phyloP scores from a whole-genome alignment of 768 basidiomycete genomes.

The Boletus vermiculosoides region DNA sequence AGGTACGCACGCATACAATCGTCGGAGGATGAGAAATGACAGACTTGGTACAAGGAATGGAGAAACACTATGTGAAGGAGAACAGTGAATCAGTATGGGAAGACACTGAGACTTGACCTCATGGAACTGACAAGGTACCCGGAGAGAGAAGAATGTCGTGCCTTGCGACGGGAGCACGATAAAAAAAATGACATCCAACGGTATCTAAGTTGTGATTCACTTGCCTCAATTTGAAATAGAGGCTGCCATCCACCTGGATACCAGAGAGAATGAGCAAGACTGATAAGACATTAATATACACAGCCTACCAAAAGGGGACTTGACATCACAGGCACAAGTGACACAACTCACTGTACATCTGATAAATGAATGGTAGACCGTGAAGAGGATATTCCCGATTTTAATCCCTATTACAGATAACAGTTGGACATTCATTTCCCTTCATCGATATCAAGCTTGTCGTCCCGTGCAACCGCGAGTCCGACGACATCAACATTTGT shows the following conservation, averaged over 20 bases:
- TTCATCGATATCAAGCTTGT: background rate
- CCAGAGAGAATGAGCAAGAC: background rate
- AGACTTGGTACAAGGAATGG: background rate
- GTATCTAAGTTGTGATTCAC: background rate
- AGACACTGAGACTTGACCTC: background rate
- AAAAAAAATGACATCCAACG: conserved; percentile 2
- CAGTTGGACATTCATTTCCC: background rate
- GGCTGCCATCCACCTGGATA: background rate
- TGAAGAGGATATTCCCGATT: background rate
- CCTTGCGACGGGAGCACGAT: conserved; percentile 9
- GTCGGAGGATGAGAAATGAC: conserved; percentile 2
- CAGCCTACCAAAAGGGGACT: conserved; percentile 2
- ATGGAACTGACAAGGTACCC: background rate
- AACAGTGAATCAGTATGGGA: background rate
- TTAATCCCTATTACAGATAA: background rate
- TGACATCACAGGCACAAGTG: conserved; percentile 10
- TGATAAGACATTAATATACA: background rate
- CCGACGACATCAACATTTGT: background rate
- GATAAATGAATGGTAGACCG: background rate
- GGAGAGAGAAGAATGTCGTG: background rate
- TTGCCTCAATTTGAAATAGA: background rate
- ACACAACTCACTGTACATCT: background rate
- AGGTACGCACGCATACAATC: conserved; percentile 9
- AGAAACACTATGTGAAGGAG: background rate
- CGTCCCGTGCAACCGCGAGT: background rate